A percentile compares a stretch with the other conserved stretches of the same genome.
Conservation (phyloP, 805 yeast genomes). For the Suhomyces sp. region DNA sequence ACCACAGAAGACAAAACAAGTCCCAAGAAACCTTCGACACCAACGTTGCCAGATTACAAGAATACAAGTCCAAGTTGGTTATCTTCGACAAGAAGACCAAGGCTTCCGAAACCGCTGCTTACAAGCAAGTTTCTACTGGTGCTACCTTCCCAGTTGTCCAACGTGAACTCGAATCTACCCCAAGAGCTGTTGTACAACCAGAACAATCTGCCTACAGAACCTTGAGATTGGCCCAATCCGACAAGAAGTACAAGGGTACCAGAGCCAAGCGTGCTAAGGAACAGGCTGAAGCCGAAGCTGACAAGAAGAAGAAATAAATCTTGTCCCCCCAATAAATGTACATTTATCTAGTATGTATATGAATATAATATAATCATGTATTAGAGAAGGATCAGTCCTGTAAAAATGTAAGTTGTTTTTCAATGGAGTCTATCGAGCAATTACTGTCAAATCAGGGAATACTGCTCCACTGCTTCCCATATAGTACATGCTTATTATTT, state of each 20-base stretch:
- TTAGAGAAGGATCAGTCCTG: no score
- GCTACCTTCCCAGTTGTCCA: constrained; percentile 91
- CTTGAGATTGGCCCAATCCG: constrained; percentile 92
- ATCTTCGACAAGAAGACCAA: constrained; percentile 88
- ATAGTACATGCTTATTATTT: no score
- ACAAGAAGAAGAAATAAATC: constrained; percentile 87
- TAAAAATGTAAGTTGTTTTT: no score
- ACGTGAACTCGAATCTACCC: constrained; percentile 65
- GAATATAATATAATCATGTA: constrained; percentile 7
- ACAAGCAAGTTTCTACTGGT: constrained; percentile 73
- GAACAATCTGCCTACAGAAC: constrained; percentile 83
- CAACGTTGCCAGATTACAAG: constrained; percentile 95
- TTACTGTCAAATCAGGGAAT: no score
- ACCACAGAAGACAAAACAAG: constrained; percentile 99
- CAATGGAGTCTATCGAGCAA: no score
- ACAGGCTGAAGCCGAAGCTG: constrained; percentile 99
- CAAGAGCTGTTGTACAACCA: constrained; percentile 85
- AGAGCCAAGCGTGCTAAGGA: constrained; percentile 98
- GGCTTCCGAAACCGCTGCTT: constrained; percentile 62
- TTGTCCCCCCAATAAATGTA: constrained; percentile 7
- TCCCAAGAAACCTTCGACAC: constrained; percentile 91
- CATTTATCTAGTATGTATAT: constrained; percentile 9
- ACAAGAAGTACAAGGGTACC: constrained; percentile 90
- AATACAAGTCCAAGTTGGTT: constrained; percentile 93
- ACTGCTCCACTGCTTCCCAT: no score